Percentiles rank a stretch among this genome's conserved stretches.
Conservation (phyloP, 768 basidiomycete species). For the Leucocoprinus sp. region DNA sequence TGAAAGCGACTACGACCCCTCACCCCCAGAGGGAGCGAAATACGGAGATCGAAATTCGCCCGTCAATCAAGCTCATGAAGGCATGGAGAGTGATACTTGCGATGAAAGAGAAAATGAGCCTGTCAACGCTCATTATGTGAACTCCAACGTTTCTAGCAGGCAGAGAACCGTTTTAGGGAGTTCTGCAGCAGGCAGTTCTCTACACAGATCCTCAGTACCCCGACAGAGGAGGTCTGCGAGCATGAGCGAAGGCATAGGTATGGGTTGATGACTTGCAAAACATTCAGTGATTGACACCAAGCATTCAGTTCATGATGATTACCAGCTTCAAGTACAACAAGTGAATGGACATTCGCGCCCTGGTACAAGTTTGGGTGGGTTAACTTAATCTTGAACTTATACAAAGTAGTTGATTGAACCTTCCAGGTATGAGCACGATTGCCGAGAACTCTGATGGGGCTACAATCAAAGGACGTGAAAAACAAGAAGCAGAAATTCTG, state of each 20-base stretch:
- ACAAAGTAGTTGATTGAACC: neutral
- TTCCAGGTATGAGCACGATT: conserved; percentile 19
- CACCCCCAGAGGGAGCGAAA: neutral
- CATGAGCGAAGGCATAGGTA: conserved; percentile 56
- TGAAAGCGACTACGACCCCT: conserved; percentile 28
- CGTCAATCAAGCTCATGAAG: conserved; percentile 12
- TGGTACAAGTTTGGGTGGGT: conserved; percentile 28
- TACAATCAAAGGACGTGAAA: conserved; percentile 29
- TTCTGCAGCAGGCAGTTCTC: conserved; percentile 18
- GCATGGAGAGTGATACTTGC: conserved; percentile 23
- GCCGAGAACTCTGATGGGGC: conserved; percentile 25
- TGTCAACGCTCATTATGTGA: conserved; percentile 16
- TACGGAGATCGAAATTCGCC: conserved; percentile 19
- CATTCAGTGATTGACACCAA: conserved; percentile 10
- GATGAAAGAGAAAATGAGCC: conserved; percentile 26
- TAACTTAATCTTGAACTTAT: neutral
- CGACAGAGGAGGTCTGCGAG: conserved; percentile 72
- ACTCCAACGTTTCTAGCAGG: conserved; percentile 17
- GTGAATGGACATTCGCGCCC: conserved; percentile 23
- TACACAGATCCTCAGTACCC: conserved; percentile 35
- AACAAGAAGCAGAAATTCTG: conserved; percentile 35
- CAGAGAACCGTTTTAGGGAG: conserved; percentile 17
- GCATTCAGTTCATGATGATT: conserved; percentile 27
- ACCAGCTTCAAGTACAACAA: conserved; percentile 31
- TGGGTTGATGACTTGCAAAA: conserved; percentile 13